Evolutionary conservation across 2,329 filamentous ascomycete species (phyloP), one percentile per base, ranked within the genome.

Genomic region (Fusarium sp.): DNA sequence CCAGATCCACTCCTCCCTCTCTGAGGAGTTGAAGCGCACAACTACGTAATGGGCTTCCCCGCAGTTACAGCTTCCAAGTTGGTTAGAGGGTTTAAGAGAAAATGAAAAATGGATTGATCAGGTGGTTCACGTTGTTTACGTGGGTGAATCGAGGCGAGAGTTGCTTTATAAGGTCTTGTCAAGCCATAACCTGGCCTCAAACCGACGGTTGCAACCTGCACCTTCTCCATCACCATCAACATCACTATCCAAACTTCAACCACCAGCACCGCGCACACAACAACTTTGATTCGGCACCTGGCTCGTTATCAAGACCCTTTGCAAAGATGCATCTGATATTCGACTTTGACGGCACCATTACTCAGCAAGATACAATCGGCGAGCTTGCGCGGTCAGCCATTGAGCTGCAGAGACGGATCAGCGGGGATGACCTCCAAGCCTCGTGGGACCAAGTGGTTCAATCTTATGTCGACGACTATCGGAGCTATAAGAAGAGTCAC

Each of bases 281-380:
- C 63, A 27, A 59, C 36, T 27, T 40, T 42, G 45, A n/a, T 36
- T 59, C 57, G 38, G 50, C 31, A 59, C 38, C 38, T 35, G 6
- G 36, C 62, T 31, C 45, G 31, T 11, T 45, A 11, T 57, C 33
- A 36, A 35, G 9, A 42, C 13, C 29, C 27, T 33, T 63, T 47
- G 47, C 66, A 62, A 54, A 62, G 20, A 83, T 87, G 84, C 83
- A 84, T 70, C 81, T 91, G 45, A 79, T 91, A 38, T 83, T 91
- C 22, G 89, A 91, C 76, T 91, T 91, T 78, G 89, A 91, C 79
- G 88, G 88, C 69, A 91, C 89, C 18, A 89, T 91, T 73, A 90
- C 89, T 20, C 80, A 82, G 14, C 69, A 84, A 33, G 89, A 91
- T 80, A 90, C 88, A 45, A 87, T 90, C 45, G 79, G 80, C 64